Evolutionary conservation across 2,329 filamentous ascomycete species (phyloP).

Genomic region (Ceratocystis cubensis): DNA sequence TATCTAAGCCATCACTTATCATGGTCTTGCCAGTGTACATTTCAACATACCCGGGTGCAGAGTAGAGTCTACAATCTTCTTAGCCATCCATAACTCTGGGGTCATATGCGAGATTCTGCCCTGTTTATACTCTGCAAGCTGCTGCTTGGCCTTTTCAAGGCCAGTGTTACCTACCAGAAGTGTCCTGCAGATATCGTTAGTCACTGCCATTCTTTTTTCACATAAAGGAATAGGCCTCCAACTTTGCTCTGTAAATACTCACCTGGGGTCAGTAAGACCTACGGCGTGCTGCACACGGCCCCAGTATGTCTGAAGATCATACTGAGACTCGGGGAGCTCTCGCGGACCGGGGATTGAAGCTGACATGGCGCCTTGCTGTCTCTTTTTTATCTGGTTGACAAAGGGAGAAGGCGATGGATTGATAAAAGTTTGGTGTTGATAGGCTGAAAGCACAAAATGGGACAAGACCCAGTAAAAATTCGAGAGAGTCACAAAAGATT

Average conservation of each 20-base stretch:
- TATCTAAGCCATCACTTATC: background rate
- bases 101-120: constrained; percentile 71
- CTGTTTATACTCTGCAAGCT: constrained; percentile 76
- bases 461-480: constrained; percentile 7
- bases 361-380: constrained; percentile 39
- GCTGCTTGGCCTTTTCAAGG: constrained; percentile 71
- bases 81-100: constrained; percentile 82
- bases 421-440: background rate
- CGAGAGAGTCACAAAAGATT: background rate
- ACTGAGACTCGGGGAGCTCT: constrained; percentile 81
- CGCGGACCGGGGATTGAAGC: constrained; percentile 54
- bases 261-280: constrained; percentile 91
- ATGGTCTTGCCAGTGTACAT: background rate
- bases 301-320: constrained; percentile 89
- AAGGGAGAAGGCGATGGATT: background rate
- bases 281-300: constrained; percentile 83
- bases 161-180: constrained; percentile 66
- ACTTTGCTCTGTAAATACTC: constrained; percentile 32
- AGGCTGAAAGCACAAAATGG: background rate
- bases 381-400: background rate
- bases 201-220: background rate
- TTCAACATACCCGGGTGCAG: constrained; percentile 67
- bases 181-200: constrained; percentile 46
- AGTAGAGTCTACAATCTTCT: constrained; percentile 95
- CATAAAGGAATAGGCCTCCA: background rate